phyloP scores from a whole-genome alignment of 345 rosid species.

The Syzygium oleosum region DNA sequence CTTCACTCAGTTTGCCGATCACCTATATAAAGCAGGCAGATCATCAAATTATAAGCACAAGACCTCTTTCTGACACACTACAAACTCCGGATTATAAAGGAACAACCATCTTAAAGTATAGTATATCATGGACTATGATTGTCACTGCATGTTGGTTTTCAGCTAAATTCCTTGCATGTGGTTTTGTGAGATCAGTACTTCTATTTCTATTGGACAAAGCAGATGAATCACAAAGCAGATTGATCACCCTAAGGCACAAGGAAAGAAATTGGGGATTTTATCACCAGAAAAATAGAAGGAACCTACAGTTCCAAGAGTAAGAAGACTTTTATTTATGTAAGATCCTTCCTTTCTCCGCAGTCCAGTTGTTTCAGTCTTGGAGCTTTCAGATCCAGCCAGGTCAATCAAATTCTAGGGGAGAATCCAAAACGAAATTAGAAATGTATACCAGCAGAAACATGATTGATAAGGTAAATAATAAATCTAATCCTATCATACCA shows the following conservation, averaged over 20 bases:
- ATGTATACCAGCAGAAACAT: background rate
- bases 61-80: background rate
- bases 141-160: background rate
- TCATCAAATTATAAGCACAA: background rate
- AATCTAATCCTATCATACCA: constrained; percentile 41
- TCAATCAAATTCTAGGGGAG: constrained; percentile 87
- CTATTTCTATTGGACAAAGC: background rate
- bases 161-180: background rate
- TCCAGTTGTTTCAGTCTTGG: constrained; percentile 99
- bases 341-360: constrained; percentile 96
- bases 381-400: constrained; percentile 99
- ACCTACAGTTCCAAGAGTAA: constrained; percentile 97
- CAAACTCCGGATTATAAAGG: background rate
- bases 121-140: background rate
- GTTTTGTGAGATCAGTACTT: background rate
- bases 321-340: constrained; percentile 98
- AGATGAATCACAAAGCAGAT: background rate
- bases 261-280: background rate
- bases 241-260: background rate
- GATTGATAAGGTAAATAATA: background rate
- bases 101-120: background rate
- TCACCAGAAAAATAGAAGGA: background rate
- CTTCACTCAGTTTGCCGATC: constrained; percentile 96
- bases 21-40: constrained; percentile 44
- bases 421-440: constrained; percentile 2